Conservation (phyloP, 1,139 yeast genomes). For the Taphrina sp. region DNA sequence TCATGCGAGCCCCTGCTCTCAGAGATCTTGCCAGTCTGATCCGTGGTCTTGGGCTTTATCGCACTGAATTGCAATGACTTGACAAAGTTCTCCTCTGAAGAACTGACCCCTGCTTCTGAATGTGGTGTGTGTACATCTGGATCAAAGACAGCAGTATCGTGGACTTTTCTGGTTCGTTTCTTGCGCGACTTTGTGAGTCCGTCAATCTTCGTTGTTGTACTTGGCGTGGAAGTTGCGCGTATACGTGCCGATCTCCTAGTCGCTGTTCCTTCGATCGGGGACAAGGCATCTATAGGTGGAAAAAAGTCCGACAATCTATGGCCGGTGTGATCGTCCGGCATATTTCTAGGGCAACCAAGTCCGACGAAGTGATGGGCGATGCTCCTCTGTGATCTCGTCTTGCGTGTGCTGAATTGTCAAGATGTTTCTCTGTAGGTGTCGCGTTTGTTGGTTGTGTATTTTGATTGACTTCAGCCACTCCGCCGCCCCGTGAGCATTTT, state of each 20-base stretch:
- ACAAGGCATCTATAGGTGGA: conserved; percentile 15
- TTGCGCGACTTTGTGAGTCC: neutral
- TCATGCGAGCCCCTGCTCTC: neutral
- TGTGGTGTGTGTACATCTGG: conserved; percentile 16
- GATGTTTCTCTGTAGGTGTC: too few species aligned
- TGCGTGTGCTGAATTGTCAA: too few species aligned
- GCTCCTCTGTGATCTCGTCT: too few species aligned
- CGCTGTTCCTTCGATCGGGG: neutral
- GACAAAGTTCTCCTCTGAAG: conserved; percentile 17
- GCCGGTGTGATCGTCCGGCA: neutral
- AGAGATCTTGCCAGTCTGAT: neutral
- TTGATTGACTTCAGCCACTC: too few species aligned
- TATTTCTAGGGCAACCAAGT: too few species aligned
- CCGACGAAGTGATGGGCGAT: too few species aligned
- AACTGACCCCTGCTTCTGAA: conserved; percentile 5
- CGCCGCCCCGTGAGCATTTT: too few species aligned
- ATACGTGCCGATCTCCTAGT: neutral
- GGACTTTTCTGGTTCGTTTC: neutral
- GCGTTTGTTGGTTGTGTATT: too few species aligned
- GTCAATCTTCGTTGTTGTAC: neutral
- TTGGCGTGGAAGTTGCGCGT: conserved; percentile 1
- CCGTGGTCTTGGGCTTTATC: neutral
- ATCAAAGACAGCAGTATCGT: conserved; percentile 4
- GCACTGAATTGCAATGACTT: conserved; percentile 11
- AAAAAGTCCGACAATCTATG: conserved; percentile 16